Evolutionary conservation across 495 filamentous ascomycete genomes (phyloP).

Genomic region (Lindgomyces ingoldianus): DNA sequence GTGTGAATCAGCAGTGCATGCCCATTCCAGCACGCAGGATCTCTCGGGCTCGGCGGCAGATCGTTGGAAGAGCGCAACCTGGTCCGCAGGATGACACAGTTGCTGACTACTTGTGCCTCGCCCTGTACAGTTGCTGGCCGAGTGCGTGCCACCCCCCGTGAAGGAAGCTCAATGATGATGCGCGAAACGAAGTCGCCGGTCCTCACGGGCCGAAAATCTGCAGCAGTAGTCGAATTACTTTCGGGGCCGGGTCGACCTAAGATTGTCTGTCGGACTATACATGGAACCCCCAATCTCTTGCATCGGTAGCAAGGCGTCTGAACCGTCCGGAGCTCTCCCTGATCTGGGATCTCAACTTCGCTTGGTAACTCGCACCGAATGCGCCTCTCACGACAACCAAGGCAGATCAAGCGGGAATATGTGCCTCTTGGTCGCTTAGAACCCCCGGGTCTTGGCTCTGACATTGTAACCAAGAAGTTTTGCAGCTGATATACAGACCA

Average conservation of each 20-base stretch:
- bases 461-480: slow-evolving; percentile 4
- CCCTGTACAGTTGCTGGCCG: slow-evolving; percentile 9
- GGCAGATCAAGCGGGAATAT: slow-evolving; percentile 20
- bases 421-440: slow-evolving; percentile 17
- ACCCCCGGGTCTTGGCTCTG: slow-evolving; percentile 10
- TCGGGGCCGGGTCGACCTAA: slow-evolving; percentile 10
- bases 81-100: slow-evolving; percentile 4
- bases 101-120: slow-evolving; percentile 11
- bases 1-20: slow-evolving; percentile 11
- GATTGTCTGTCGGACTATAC: slow-evolving; percentile 13
- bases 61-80: slow-evolving; percentile 9
- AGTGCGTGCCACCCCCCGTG: slow-evolving; percentile 10
- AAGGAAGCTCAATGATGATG: slow-evolving; percentile 16
- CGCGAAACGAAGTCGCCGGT: slow-evolving; percentile 16
- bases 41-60: slow-evolving; percentile 3
- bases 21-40: slow-evolving; percentile 13
- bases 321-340: slow-evolving; percentile 14
- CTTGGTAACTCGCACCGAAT: slow-evolving; percentile 16
- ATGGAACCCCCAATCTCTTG: slow-evolving; percentile 15
- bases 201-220: slow-evolving; percentile 8
- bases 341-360: slow-evolving; percentile 9
- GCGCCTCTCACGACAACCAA: slow-evolving; percentile 15
- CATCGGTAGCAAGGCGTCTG: slow-evolving; percentile 19
- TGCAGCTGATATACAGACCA: slow-evolving; percentile 9
- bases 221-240: neutral